These are phyloP conservation scores for Thalia dealbata DNA, from an alignment of 176 grass and related monocot genomes.

Conservation along the genomic window DNA sequence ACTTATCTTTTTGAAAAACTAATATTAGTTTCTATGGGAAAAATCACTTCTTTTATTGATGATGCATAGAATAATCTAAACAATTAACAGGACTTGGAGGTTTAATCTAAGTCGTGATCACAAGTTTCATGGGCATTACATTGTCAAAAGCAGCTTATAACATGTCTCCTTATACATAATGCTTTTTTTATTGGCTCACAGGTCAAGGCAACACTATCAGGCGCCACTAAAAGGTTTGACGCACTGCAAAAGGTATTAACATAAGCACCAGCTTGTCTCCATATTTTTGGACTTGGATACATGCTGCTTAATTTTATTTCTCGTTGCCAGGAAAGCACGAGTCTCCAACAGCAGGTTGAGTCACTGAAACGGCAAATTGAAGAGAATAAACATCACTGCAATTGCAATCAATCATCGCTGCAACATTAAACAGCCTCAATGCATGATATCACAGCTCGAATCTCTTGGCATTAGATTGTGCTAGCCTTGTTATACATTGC, in stretches of 20 bases:
- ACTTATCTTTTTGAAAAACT: neutral
- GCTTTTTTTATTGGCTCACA: constrained; percentile 17
- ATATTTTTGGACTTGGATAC: neutral
- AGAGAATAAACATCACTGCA: constrained; percentile 9
- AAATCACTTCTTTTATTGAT: neutral
- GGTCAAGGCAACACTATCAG: constrained; percentile 47
- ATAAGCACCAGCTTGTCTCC: neutral
- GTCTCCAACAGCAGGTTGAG: constrained; percentile 45
- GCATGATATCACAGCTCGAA: neutral
- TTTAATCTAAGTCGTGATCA: neutral
- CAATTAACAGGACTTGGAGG: neutral
- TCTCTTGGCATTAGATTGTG: neutral
- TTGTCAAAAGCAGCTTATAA: neutral
- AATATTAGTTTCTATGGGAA: neutral
- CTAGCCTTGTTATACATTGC: neutral
- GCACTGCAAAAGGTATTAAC: constrained; percentile 49
- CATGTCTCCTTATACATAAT: constrained; percentile 7
- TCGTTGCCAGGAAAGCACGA: constrained; percentile 37
- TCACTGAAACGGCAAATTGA: constrained; percentile 25
- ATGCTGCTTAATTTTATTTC: constrained; percentile 1
- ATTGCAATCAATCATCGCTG: constrained; percentile 10
- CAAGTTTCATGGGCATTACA: neutral
- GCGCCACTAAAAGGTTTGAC: constrained; percentile 31
- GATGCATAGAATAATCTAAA: neutral
- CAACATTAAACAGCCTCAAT: neutral